phyloP scores from a whole-genome alignment of 1,139 yeast genomes.

The Saccharomyces hybrid region DNA sequence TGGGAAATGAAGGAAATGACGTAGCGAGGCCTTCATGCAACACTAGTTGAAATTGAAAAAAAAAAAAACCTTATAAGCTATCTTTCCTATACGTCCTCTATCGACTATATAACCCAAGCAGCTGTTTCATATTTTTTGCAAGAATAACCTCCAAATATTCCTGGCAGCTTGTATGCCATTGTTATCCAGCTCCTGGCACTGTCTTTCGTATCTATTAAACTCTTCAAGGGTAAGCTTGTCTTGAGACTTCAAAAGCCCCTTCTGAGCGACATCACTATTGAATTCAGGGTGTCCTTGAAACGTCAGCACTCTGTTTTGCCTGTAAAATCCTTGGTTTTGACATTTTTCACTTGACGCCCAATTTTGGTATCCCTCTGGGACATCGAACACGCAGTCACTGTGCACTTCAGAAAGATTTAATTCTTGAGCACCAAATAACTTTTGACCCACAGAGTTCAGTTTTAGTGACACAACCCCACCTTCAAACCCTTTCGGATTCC shows the following conservation, averaged over 20 bases:
- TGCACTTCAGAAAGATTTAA: slow-evolving; percentile 57
- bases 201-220: slow-evolving; percentile 3
- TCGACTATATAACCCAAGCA: neutral
- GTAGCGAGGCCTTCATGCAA: neutral
- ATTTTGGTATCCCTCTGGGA: slow-evolving; percentile 38
- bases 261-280: slow-evolving; percentile 29
- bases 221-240: slow-evolving; percentile 1
- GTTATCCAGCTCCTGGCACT: slow-evolving; percentile 5
- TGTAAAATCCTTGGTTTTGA: slow-evolving; percentile 53
- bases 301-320: slow-evolving; percentile 43
- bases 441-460: slow-evolving; percentile 35
- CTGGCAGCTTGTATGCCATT: slow-evolving; percentile 14
- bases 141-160: slow-evolving; percentile 14
- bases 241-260: slow-evolving; percentile 5
- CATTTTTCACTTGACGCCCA: slow-evolving; percentile 52
- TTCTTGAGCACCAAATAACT: slow-evolving; percentile 32
- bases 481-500: slow-evolving; percentile 67
- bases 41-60: neutral
- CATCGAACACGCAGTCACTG: slow-evolving; percentile 54
- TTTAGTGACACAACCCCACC: slow-evolving; percentile 50
- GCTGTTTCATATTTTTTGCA: slow-evolving; percentile 6
- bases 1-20: neutral
- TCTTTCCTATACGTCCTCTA: neutral
- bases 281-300: slow-evolving; percentile 94
- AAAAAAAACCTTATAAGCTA: neutral